Evolutionary conservation across 331 rosid species (phyloP).

Genomic region (Malus hybrid): DNA sequence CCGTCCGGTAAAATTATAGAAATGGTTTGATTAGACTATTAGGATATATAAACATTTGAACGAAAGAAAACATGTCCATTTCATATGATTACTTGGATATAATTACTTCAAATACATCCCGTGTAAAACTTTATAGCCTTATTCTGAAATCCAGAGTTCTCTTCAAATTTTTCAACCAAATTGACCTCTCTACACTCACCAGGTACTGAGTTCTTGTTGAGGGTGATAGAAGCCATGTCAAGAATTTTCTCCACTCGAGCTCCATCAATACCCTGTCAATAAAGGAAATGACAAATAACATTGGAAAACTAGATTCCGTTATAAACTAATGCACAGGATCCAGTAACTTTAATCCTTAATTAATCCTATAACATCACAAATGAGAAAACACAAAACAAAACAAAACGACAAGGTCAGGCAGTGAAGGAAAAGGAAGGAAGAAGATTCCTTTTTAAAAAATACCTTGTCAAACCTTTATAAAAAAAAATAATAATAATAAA

Average conservation of each 20-base stretch:
- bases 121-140: background rate
- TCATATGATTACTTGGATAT: background rate
- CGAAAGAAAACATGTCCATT: background rate
- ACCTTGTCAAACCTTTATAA: no score
- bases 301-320: background rate
- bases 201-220: constrained; percentile 90
- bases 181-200: constrained; percentile 32
- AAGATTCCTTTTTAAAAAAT: background rate
- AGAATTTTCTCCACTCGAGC: constrained; percentile 94
- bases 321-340: background rate
- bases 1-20: background rate
- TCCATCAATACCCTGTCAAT: constrained; percentile 69
- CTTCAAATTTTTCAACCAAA: background rate
- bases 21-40: background rate
- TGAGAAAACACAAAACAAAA: background rate
- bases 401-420: background rate
- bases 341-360: background rate
- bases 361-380: background rate
- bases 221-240: constrained; percentile 86
- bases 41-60: background rate
- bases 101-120: background rate
- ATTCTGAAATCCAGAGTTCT: background rate
- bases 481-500: no score
- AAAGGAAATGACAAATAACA: background rate
- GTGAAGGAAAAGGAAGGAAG: background rate